phyloP scores from a whole-genome alignment of 352 stramenopile genomes.

The Phytophthora megakarya region DNA sequence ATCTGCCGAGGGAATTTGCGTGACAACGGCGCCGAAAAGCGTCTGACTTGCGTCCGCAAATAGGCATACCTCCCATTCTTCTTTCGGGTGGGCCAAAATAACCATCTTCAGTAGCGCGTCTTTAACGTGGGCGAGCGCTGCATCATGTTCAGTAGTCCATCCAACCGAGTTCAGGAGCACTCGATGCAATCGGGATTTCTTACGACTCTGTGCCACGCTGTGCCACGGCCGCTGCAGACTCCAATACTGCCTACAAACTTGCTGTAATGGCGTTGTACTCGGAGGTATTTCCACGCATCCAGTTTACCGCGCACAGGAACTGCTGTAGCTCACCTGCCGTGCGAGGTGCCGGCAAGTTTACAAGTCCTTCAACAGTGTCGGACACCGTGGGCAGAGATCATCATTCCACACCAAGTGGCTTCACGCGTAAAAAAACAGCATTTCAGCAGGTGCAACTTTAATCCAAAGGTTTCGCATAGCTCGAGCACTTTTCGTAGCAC shows the following conservation, averaged over 20 bases:
- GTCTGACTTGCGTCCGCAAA: slow-evolving; percentile 7
- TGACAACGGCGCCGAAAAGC: slow-evolving; percentile 7
- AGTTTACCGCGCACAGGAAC: slow-evolving; percentile 30
- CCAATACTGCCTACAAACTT: background rate
- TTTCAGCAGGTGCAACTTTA: slow-evolving; percentile 11
- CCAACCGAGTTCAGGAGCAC: background rate
- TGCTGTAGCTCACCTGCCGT: slow-evolving; percentile 19
- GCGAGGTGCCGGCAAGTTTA: background rate
- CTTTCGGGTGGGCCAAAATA: slow-evolving; percentile 9
- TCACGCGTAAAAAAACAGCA: slow-evolving; percentile 1
- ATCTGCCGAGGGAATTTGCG: background rate
- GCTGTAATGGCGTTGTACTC: background rate
- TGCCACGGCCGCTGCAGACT: background rate
- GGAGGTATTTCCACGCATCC: slow-evolving; percentile 25
- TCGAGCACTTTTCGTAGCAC: background rate
- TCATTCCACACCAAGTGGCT: slow-evolving; percentile 10
- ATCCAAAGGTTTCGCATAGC: background rate
- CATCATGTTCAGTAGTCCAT: slow-evolving; percentile 2
- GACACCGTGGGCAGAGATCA: slow-evolving; percentile 5
- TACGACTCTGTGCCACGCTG: background rate
- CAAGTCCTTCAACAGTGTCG: slow-evolving; percentile 15
- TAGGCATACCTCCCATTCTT: background rate
- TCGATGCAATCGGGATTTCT: background rate
- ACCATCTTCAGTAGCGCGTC: slow-evolving; percentile 5
- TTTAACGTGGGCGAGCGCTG: background rate